Percentiles rank a stretch among this genome's conserved stretches.
These are phyloP conservation scores for Talaromyces proteolyticus DNA, from an alignment of 495 filamentous ascomycete species.

Conservation along the genomic window DNA sequence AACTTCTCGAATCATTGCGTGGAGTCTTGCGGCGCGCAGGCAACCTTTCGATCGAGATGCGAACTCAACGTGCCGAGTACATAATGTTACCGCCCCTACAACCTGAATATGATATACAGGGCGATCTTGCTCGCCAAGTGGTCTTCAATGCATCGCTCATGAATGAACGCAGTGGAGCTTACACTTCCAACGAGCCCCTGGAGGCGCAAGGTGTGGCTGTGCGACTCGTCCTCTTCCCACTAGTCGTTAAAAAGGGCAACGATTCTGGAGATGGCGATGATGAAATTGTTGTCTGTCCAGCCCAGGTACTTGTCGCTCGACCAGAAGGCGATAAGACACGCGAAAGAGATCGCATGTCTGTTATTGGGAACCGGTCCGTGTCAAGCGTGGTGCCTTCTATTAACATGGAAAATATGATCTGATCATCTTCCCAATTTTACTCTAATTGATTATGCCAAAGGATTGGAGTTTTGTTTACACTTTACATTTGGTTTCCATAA, in stretches of 20 bases:
- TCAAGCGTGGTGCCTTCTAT: slow-evolving; percentile 39
- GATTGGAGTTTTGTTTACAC: too few relatives aligned
- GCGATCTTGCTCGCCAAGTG: slow-evolving; percentile 77
- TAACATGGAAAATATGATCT: slow-evolving; percentile 47
- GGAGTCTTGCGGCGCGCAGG: slow-evolving; percentile 80
- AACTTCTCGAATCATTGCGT: slow-evolving; percentile 73
- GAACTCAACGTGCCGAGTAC: slow-evolving; percentile 89
- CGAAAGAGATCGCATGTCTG: slow-evolving; percentile 39
- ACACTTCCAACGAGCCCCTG: slow-evolving; percentile 65
- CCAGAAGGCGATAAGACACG: slow-evolving; percentile 32
- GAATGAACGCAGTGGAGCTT: slow-evolving; percentile 79
- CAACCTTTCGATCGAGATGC: slow-evolving; percentile 89
- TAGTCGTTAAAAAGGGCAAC: slow-evolving; percentile 91
- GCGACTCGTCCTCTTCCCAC: slow-evolving; percentile 85
- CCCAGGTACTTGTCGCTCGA: slow-evolving; percentile 74
- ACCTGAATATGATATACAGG: slow-evolving; percentile 89
- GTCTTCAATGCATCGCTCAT: slow-evolving; percentile 84
- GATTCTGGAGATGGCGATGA: slow-evolving; percentile 79
- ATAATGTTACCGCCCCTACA: slow-evolving; percentile 96
- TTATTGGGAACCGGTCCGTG: slow-evolving; percentile 33
- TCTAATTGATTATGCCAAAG: slow-evolving; percentile 5
- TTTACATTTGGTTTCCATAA: too few relatives aligned
- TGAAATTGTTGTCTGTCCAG: slow-evolving; percentile 88
- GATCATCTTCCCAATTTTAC: slow-evolving; percentile 17
- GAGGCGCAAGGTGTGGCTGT: slow-evolving; percentile 72